Evolutionary conservation across 2,329 filamentous ascomycete genomes (phyloP).

Genomic region (Colletotrichum paranaense): DNA sequence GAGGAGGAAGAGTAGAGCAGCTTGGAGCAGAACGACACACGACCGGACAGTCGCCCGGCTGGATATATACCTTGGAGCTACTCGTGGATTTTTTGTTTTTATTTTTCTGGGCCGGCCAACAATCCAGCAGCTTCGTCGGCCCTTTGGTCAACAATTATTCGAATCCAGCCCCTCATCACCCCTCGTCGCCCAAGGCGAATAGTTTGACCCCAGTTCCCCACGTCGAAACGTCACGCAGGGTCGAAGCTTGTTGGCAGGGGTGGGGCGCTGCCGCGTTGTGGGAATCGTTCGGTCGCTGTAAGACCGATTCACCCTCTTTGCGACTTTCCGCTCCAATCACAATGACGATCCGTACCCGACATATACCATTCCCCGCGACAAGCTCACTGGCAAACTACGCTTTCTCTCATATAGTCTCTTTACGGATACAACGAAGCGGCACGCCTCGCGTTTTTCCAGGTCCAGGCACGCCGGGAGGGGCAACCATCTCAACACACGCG

Average conservation of each 20-base stretch:
- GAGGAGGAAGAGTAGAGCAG: not conserved
- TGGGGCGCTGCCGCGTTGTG: conserved; percentile 30
- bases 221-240: conserved; percentile 37
- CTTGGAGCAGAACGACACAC: not conserved
- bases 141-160: conserved; percentile 13
- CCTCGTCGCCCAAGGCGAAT: conserved; percentile 28
- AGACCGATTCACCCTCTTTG: conserved; percentile 35
- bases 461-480: conserved; percentile 29
- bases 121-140: conserved; percentile 7
- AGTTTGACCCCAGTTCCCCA: conserved; percentile 33
- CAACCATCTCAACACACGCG: conserved; percentile 9
- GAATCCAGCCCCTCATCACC: conserved; percentile 24
- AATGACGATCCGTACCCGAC: conserved; percentile 29
- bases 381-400: not conserved
- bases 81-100: conserved; percentile 1
- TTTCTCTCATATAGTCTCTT: not conserved
- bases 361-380: conserved; percentile 19
- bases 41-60: not conserved
- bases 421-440: conserved; percentile 2
- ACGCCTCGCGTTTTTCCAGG: conserved; percentile 15
- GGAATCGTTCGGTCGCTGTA: conserved; percentile 38
- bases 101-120: conserved; percentile 1
- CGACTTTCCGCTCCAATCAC: conserved; percentile 35
- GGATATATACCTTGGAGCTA: conserved; percentile 27
- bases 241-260: conserved; percentile 37